These are phyloP conservation scores for Hymenoscyphus infarciens DNA, from an alignment of 2,329 filamentous ascomycete species.

Conservation along the genomic window DNA sequence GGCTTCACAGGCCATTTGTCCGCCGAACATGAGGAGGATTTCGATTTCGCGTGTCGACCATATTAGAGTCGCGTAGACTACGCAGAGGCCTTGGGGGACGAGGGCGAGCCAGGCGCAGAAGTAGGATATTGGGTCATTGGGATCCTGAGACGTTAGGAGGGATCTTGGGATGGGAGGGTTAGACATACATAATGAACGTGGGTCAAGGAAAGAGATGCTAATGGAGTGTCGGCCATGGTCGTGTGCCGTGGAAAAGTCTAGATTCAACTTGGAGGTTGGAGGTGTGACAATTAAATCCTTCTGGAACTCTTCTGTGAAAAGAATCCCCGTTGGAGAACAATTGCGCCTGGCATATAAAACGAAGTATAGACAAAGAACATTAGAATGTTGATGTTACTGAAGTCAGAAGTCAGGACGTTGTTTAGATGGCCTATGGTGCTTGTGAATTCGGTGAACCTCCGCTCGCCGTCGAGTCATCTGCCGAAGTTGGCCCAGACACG, in stretches of 20 bases:
- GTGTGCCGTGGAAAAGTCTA: not conserved
- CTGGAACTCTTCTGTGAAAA: not conserved
- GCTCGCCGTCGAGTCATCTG: not conserved
- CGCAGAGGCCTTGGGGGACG: slow-evolving; percentile 83
- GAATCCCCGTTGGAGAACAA: not conserved
- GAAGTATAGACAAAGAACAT: not conserved
- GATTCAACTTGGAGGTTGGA: not conserved
- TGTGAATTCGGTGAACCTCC: slow-evolving; percentile 14
- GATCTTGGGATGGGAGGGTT: slow-evolving; percentile 1
- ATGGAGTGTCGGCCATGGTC: slow-evolving; percentile 46
- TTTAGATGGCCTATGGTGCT: no score
- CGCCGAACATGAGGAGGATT: slow-evolving; percentile 82
- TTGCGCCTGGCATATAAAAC: not conserved
- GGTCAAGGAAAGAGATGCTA: slow-evolving; percentile 89
- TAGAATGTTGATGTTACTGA: not conserved
- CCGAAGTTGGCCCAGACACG: no score
- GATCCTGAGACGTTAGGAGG: slow-evolving; percentile 59
- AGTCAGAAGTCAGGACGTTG: not conserved
- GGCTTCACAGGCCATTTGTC: slow-evolving; percentile 87
- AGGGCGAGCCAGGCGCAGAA: slow-evolving; percentile 91
- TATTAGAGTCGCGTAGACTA: slow-evolving; percentile 85
- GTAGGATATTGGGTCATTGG: slow-evolving; percentile 78
- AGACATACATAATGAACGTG: slow-evolving; percentile 87
- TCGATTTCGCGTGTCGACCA: slow-evolving; percentile 91
- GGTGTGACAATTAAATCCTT: not conserved